Evolutionary conservation across 345 rosid genomes (phyloP).

Genomic region (Boechera divaricarpa): DNA sequence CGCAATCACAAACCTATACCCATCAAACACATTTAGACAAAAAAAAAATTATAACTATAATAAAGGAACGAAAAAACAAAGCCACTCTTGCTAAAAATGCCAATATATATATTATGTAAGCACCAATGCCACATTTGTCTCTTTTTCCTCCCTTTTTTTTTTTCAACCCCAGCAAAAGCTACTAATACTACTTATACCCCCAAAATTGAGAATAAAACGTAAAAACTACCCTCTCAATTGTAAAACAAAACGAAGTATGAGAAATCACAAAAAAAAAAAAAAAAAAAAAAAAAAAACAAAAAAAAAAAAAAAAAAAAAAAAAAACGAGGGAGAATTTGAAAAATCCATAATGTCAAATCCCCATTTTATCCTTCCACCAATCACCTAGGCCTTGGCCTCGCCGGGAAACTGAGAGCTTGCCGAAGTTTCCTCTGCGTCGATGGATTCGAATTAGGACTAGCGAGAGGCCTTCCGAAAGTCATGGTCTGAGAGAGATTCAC

Average conservation of each 20-base stretch:
- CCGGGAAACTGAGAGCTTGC: slow-evolving; percentile 73
- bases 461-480: slow-evolving; percentile 47
- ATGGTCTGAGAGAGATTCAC: slow-evolving; percentile 91
- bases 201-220: slow-evolving; percentile 35
- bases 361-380: slow-evolving; percentile 1
- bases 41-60: not conserved
- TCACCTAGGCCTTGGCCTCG: slow-evolving; percentile 66
- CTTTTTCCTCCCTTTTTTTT: not conserved
- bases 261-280: not conserved
- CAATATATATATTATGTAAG: slow-evolving; percentile 29
- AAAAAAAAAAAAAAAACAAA: slow-evolving; percentile 7
- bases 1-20: slow-evolving; percentile 6
- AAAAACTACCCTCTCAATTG: slow-evolving; percentile 44
- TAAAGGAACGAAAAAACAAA: not conserved
- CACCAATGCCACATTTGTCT: slow-evolving; percentile 28
- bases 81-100: slow-evolving; percentile 29
- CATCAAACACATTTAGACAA: not conserved
- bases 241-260: slow-evolving; percentile 25
- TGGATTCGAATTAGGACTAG: slow-evolving; percentile 34
- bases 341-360: not conserved
- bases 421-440: slow-evolving; percentile 62
- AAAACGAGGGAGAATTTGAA: not conserved
- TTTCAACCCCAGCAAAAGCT: slow-evolving; percentile 29
- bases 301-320: not conserved
- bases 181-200: slow-evolving; percentile 41